phyloP scores from a whole-genome alignment of 371 early-diverging fungal genomes.

The Circinella minor region DNA sequence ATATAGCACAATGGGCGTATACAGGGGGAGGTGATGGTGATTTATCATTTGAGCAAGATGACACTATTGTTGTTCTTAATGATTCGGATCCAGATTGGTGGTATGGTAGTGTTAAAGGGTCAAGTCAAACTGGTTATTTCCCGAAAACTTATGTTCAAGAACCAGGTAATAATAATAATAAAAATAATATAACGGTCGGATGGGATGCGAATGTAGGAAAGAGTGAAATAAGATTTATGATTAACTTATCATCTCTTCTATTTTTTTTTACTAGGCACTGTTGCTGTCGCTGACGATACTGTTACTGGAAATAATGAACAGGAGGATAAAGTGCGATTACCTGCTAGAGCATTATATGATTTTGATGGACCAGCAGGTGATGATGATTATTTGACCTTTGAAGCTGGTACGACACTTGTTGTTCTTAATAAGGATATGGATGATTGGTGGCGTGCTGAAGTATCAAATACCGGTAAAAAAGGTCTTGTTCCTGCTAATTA shows the following conservation, averaged over 20 bases:
- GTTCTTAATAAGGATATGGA: conserved; percentile 29
- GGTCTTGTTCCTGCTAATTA: conserved; percentile 31
- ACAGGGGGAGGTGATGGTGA: conserved; percentile 42
- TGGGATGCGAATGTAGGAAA: no score
- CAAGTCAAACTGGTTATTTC: conserved; percentile 36
- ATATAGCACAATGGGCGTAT: conserved; percentile 47
- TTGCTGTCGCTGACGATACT: not conserved
- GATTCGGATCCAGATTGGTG: conserved; percentile 46
- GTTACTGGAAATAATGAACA: not conserved
- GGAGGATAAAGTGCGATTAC: conserved; percentile 23
- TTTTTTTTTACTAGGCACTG: not conserved
- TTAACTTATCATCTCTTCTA: no score
- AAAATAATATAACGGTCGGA: no score
- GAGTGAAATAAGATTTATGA: no score
- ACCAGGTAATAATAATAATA: conserved; percentile 11
- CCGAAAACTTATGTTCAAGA: conserved; percentile 39
- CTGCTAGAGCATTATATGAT: conserved; percentile 41
- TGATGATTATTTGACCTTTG: conserved; percentile 38
- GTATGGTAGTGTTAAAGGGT: conserved; percentile 33
- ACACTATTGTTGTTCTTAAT: conserved; percentile 40
- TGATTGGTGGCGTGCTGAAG: conserved; percentile 34
- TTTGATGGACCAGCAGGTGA: conserved; percentile 37
- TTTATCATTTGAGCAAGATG: conserved; percentile 43
- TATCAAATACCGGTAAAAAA: conserved; percentile 13
- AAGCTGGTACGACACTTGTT: conserved; percentile 31